phyloP scores from a whole-genome alignment of 225 moss, liverwort and hornwort species.

The Sphagnum contortum region DNA sequence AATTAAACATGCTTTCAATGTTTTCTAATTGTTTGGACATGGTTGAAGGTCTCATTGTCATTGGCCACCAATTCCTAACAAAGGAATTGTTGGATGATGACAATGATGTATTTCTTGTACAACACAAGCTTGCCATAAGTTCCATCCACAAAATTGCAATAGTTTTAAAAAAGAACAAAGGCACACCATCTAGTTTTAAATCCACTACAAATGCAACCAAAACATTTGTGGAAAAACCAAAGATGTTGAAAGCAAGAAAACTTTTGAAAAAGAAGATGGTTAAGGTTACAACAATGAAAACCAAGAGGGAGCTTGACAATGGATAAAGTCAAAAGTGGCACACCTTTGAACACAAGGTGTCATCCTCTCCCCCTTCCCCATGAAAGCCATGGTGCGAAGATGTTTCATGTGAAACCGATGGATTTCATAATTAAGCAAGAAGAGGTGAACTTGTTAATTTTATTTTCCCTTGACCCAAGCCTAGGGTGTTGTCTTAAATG shows the following conservation, averaged over 20 bases:
- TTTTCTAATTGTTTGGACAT: no score
- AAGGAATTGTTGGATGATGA: slow-evolving; percentile 35
- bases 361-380: slow-evolving; percentile 78
- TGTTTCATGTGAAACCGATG: slow-evolving; percentile 76
- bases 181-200: slow-evolving; percentile 28
- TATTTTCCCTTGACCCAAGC: no score
- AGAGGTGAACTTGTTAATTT: slow-evolving; percentile 25
- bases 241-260: slow-evolving; percentile 40
- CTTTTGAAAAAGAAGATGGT: slow-evolving; percentile 65
- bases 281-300: slow-evolving; percentile 33
- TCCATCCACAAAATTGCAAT: slow-evolving; percentile 25
- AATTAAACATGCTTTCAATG: no score
- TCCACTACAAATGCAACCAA: slow-evolving; percentile 44
- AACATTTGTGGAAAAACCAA: slow-evolving; percentile 40
- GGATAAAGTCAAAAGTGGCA: slow-evolving; percentile 78
- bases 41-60: background rate
- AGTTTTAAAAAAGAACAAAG: slow-evolving; percentile 19
- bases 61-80: slow-evolving; percentile 17
- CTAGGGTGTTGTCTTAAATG: no score
- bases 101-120: slow-evolving; percentile 63
- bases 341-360: slow-evolving; percentile 87
- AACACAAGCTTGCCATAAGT: slow-evolving; percentile 27
- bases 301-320: slow-evolving; percentile 32
- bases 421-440: slow-evolving; percentile 65
- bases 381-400: slow-evolving; percentile 80